A percentile compares a stretch with the other conserved stretches of the same genome.
These are phyloP conservation scores for Pezicula neosporulosa DNA, from an alignment of 2,329 filamentous ascomycete genomes.

Conservation along the genomic window DNA sequence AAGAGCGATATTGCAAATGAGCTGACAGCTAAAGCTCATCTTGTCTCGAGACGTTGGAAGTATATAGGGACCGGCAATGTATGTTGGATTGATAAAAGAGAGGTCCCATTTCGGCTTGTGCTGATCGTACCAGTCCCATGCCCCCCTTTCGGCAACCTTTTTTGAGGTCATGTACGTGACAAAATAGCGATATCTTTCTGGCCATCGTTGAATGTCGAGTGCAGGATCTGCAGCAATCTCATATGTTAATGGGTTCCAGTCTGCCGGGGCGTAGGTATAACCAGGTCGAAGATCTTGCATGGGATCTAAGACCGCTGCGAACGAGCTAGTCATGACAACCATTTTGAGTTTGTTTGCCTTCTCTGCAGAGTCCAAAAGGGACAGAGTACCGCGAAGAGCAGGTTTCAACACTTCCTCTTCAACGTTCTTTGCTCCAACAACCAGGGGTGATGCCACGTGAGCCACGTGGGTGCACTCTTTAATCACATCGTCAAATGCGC, in stretches of 20 bases:
- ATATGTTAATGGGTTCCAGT: too few species aligned
- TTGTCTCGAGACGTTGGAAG: neutral
- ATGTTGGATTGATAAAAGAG: neutral
- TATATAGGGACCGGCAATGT: slow-evolving; percentile 1
- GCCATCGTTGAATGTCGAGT: too few species aligned
- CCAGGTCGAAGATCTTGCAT: too few species aligned
- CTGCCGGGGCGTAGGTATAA: too few species aligned
- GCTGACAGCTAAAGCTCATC: neutral
- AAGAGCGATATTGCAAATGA: neutral
- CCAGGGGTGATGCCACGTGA: slow-evolving; percentile 1
- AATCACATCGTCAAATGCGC: neutral
- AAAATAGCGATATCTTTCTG: neutral
- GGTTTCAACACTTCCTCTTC: neutral
- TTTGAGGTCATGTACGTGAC: slow-evolving; percentile 1
- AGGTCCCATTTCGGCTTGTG: neutral
- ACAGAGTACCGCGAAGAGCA: neutral
- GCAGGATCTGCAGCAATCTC: too few species aligned
- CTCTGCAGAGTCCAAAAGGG: neutral
- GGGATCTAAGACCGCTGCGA: too few species aligned
- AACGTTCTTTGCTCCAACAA: neutral
- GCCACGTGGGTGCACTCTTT: slow-evolving; percentile 1
- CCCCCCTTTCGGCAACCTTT: slow-evolving; percentile 2
- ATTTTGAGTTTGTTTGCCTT: neutral
- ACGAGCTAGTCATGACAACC: neutral
- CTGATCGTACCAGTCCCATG: neutral